phyloP scores from a whole-genome alignment of 805 yeast species.

The Dipodascus albidus region DNA sequence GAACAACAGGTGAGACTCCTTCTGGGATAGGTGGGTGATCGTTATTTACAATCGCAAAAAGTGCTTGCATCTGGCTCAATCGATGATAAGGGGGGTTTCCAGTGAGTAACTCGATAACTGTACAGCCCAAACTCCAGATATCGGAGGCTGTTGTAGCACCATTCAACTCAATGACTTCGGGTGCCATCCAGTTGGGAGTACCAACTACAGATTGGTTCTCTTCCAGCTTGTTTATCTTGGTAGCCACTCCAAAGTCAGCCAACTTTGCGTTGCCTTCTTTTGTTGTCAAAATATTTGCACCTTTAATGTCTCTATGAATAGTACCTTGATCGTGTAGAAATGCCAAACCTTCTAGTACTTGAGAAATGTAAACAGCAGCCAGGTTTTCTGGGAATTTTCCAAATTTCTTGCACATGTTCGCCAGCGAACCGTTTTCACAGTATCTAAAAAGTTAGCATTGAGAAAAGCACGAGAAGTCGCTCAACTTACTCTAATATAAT shows the following conservation, averaged over 20 bases:
- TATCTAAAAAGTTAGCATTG: conserved; percentile 13
- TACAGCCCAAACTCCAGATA: conserved; percentile 83
- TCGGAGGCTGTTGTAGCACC: conserved; percentile 86
- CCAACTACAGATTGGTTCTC: conserved; percentile 39
- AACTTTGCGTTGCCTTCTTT: conserved; percentile 53
- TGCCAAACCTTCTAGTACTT: conserved; percentile 47
- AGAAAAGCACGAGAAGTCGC: conserved; percentile 6
- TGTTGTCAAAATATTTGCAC: conserved; percentile 57
- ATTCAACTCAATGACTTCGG: conserved; percentile 77
- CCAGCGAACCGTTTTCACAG: conserved; percentile 54
- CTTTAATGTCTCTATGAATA: conserved; percentile 68
- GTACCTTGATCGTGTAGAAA: conserved; percentile 65
- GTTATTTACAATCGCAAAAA: conserved; percentile 74
- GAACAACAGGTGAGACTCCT: conserved; percentile 28
- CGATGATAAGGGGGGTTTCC: conserved; percentile 83
- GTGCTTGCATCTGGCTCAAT: conserved; percentile 61
- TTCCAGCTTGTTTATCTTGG: conserved; percentile 27
- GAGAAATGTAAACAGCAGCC: conserved; percentile 37
- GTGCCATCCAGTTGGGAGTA: conserved; percentile 99
- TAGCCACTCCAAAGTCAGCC: conserved; percentile 73
- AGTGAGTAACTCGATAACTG: conserved; percentile 74
- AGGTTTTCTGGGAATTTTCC: conserved; percentile 46
- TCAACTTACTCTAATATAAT: conserved; percentile 45
- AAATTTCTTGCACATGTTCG: conserved; percentile 39
- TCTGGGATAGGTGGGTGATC: conserved; percentile 61